phyloP scores from a whole-genome alignment of 768 basidiomycete species.

The Collybiopsis confluens region DNA sequence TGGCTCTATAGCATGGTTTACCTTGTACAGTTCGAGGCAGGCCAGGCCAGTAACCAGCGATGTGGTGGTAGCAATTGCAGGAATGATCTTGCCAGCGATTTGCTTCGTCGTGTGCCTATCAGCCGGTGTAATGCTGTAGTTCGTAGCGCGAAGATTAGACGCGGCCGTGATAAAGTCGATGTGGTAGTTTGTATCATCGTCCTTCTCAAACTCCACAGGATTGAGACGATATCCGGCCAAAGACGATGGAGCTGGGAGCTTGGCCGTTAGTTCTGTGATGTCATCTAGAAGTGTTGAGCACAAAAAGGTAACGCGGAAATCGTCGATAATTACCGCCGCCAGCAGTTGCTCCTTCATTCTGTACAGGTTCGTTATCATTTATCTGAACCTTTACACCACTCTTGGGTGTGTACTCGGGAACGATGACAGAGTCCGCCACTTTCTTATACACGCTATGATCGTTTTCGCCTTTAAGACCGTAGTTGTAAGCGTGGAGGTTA shows the following conservation, averaged over 20 bases:
- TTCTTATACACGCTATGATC: conserved; percentile 79
- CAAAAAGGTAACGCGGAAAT: neutral
- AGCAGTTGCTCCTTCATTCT: conserved; percentile 33
- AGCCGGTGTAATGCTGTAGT: conserved; percentile 85
- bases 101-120: conserved; percentile 94
- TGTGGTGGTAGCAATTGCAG: conserved; percentile 98
- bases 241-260: conserved; percentile 85
- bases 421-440: conserved; percentile 74
- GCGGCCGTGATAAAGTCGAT: conserved; percentile 99
- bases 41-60: conserved; percentile 93
- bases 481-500: conserved; percentile 97
- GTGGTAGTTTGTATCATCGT: conserved; percentile 96
- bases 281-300: conserved; percentile 40
- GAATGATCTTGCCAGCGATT: conserved; percentile 98
- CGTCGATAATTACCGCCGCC: neutral
- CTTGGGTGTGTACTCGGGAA: conserved; percentile 92
- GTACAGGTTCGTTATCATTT: conserved; percentile 85
- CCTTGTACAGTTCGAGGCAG: conserved; percentile 97
- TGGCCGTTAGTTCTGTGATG: conserved; percentile 49
- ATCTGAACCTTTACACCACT: conserved; percentile 92
- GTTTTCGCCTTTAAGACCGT: conserved; percentile 87
- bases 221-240: conserved; percentile 94
- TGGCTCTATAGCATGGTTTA: conserved; percentile 21
- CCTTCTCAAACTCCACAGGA: conserved; percentile 98
- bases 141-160: conserved; percentile 92